Evolutionary conservation across 2,329 filamentous ascomycete genomes (phyloP), one percentile per base, ranked within the genome.

Genomic region (Triangularia verruculosa): DNA sequence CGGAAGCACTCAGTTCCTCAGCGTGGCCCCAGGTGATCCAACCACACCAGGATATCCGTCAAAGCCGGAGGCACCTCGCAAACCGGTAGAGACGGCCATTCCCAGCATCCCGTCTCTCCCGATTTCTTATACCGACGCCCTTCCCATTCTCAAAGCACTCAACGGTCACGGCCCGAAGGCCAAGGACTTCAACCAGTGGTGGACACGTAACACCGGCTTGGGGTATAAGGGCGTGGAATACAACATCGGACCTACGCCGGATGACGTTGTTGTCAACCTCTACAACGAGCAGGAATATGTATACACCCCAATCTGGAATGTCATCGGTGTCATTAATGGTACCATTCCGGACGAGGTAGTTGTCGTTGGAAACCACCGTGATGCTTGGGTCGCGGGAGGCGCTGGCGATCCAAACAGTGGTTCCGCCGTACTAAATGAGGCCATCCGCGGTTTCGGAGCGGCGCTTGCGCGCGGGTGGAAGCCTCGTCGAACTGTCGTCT

Each of bases 11-110:
- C 87, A 95, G 75, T 96, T 92, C 71, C 76, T 97, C 65, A 92
- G 89, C 80, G 80, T 82, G 68, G 82, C 78, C 60, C 86, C 81
- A 65, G 89, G 90, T 67, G 85, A 98, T 72, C 94, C 94, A 57
- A 96, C 95, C 0, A 98, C 95, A 0, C 92, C 93, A 17, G 95
- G 95, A 11, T 97, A 97, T 72, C 91, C 94, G 7, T 97, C 93
- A 0, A 94, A 94, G 75, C 94, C 93, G 4, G 94, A 90, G n/a
- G 90, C 83, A 24, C 91, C 92, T 34, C 89, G 94, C 24, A 82
- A 87, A 63, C 86, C 92, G 7, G 86, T 89, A 0, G 82, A 92
- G 20, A 80, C 84, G 27, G 83, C 85, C 6, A 95, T 89, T 30
- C 91, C 95, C 0, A 87, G 85, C 2, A 98, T 98, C 61, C 94